Base-by-base conservation (phyloP, 129 eudicot species). In the Centrapalus pauciflorus region DNA sequence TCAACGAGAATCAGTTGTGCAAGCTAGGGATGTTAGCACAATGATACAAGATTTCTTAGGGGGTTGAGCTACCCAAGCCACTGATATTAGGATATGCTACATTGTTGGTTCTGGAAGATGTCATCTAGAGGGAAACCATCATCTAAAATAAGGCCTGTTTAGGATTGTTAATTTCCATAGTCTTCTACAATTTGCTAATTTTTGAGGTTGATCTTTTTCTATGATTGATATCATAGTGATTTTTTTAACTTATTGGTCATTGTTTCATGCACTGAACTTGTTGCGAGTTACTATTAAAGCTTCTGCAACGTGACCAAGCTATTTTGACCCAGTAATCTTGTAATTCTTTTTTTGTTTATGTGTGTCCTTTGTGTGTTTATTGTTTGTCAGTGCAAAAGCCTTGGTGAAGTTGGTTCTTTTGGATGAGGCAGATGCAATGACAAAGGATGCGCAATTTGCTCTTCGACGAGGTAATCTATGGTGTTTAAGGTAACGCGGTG, bases 381-480 rank as follows among this genome's bases (percentile, higher is more conserved):
- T 70, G 26, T 67, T 60, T 68, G 59, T 73, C 78, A 93, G 98
- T 50, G 80, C 95, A 27, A 93, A 93, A 71, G 72, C 83, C 24
- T 64, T 86, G 19, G 92, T 93, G 38, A 93, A 93, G 59, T 73
- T 93, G 76, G 95, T 93, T 14, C 83, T 93, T 40, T 78, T 93
- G 87, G 98, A 93, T 65, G 98, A 93, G 77, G 83, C 95, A 33
- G 98, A 93, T 80, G 99, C 99, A 63, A 93, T 93, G 99, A 93
- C 99, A 29, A 93, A 93, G 79, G 99, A 93, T 78, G 99, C 96
- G 37, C 99, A 93, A 57, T 93, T 93, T 80, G 99, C 99, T 78
- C 89, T 93, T 21, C 96, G 95, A 29, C 83, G 99, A 80, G 99
- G 99, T 86, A 81, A 79, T 33, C 20, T 26, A 10, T 6, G 16